Conservation (phyloP, 2,329 filamentous ascomycete genomes). For the Ophioceras dolichostomum region DNA sequence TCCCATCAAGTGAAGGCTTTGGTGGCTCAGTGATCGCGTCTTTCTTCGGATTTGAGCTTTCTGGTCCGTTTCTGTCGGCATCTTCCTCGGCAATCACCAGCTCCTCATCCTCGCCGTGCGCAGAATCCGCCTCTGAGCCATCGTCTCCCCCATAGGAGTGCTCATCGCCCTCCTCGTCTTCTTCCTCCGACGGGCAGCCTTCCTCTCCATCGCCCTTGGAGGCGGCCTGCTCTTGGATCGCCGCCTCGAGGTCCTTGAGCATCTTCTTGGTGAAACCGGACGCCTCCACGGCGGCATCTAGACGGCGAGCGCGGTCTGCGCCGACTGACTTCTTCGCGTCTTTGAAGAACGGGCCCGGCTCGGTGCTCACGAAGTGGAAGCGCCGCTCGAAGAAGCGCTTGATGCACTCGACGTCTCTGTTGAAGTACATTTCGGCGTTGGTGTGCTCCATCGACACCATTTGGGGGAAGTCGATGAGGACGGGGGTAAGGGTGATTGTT, state of each 20-base stretch:
- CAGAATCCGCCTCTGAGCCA: constrained; percentile 15
- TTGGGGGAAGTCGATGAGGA: constrained; percentile 95
- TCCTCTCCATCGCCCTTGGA: constrained; percentile 22
- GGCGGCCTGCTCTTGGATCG: constrained; percentile 68
- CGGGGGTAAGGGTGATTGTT: constrained; percentile 51
- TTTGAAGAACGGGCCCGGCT: constrained; percentile 73
- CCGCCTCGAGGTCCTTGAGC: constrained; percentile 83
- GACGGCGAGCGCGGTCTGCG: constrained; percentile 50
- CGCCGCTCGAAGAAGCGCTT: constrained; percentile 86
- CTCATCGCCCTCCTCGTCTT: constrained; percentile 20
- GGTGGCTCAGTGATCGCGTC: no score
- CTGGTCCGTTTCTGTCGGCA: no score
- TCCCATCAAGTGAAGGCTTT: no score
- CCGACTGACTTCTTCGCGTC: constrained; percentile 67
- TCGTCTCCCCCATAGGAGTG: constrained; percentile 16
- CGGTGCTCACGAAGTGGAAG: constrained; percentile 76
- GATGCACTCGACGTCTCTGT: constrained; percentile 88
- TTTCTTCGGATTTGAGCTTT: no score
- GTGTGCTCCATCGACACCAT: constrained; percentile 92
- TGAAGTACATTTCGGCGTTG: constrained; percentile 96
- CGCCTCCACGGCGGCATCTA: constrained; percentile 83
- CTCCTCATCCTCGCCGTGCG: constrained; percentile 8
- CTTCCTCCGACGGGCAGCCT: constrained; percentile 22
- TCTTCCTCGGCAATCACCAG: no score
- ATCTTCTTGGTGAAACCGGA: constrained; percentile 96